Evolutionary conservation across 257 asterid genomes (phyloP), one percentile per base, ranked within the genome.

Genomic region (Fraxinus quadrangulata): DNA sequence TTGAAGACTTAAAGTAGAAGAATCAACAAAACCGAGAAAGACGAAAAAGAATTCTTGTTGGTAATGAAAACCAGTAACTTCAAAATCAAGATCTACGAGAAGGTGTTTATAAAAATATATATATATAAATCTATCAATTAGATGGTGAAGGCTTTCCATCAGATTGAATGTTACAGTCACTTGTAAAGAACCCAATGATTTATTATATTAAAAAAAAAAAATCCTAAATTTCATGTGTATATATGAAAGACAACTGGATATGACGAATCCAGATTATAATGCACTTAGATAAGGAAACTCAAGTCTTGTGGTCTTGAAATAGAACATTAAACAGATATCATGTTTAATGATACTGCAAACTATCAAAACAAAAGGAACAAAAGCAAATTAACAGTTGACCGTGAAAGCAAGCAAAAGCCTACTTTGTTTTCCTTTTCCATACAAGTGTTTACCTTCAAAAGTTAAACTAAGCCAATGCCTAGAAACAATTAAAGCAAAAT

Each of bases 401-500:
- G 8, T 1, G 66, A 1, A n/a, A n/a, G 12, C 69, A 63, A 26
- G 7, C 6, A n/a, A 63, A 26, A 63, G 7, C 6, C 16, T 23
- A 26, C 69, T 63, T 63, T 63, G 21, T 47, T 8, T 24, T 61
- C 68, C 34, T 26, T 63, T 63, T 26, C 34, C 36, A 4, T 26
- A 26, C 34, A 0, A 63, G 34, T 26, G 34, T 26, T 63, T 24
- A 63, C 19, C 8, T 63, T 63, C 69, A 63, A 26, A 63, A 0
- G 8, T 11, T 63, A 63, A 63, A 23, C 9, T 21, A 56, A 56
- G 67, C 67, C 7, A 59, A 59, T 21, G 14, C 28, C 67, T 63
- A 39, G 13, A 21, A 24, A 73, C 28, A 14, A 71, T 72, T 77
- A 17, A 61, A 78, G 61, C 37, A 70, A 70, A 77, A 74, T 51